Conservation (phyloP, 768 basidiomycete species). For the Artomyces pyxidatus region DNA sequence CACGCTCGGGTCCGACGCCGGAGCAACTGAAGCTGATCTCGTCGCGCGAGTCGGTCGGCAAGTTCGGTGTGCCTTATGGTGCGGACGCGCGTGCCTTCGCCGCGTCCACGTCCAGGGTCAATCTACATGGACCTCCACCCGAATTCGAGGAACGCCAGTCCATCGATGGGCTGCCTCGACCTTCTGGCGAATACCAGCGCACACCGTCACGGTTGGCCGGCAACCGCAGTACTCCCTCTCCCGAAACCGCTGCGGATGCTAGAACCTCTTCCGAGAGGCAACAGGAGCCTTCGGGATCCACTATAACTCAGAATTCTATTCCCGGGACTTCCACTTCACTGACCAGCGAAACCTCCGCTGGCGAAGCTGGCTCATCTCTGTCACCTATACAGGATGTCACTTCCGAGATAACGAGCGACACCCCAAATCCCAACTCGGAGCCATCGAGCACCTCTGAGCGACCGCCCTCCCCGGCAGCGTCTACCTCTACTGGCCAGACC, state of each 20-base stretch:
- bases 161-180: conserved; percentile 6
- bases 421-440: not conserved
- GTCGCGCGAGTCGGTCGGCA: conserved; percentile 53
- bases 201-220: conserved; percentile 3
- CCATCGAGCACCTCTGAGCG: not conserved
- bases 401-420: not conserved
- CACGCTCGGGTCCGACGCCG: conserved; percentile 52
- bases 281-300: not conserved
- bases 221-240: no score
- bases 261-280: not conserved
- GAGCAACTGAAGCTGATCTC: conserved; percentile 63
- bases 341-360: no score
- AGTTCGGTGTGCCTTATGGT: conserved; percentile 74
- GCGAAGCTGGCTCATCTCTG: not conserved
- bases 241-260: not conserved
- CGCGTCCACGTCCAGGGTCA: conserved; percentile 38
- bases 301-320: not conserved
- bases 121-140: conserved; percentile 35
- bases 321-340: not conserved
- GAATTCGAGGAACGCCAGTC: conserved; percentile 35
- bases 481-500: not conserved
- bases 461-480: not conserved
- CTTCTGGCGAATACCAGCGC: conserved; percentile 1
- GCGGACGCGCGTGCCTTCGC: conserved; percentile 62
- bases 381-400: not conserved